A percentile compares a stretch with the other conserved stretches of the same genome.
These are phyloP conservation scores for Vanilla planifolia DNA, from an alignment of 106 monocot species.

Conservation along the genomic window DNA sequence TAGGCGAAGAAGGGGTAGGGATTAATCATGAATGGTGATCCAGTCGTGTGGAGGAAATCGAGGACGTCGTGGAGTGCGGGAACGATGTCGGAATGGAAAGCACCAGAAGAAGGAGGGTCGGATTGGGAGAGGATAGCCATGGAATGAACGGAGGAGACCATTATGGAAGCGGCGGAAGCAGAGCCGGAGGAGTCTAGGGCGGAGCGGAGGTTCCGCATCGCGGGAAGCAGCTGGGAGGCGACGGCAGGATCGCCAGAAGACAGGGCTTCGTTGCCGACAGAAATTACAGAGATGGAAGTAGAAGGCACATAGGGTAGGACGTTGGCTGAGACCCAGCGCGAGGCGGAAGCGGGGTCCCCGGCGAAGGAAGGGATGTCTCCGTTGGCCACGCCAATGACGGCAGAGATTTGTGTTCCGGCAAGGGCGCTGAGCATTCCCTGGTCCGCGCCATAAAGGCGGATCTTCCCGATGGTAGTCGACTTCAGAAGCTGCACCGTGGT, in stretches of 20 bases:
- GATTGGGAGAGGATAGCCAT: constrained; percentile 60
- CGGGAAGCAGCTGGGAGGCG: constrained; percentile 51
- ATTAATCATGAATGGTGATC: constrained; percentile 71
- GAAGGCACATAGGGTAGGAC: constrained; percentile 58
- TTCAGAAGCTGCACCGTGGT: constrained; percentile 50
- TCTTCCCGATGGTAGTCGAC: constrained; percentile 53
- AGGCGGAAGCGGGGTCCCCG: constrained; percentile 43
- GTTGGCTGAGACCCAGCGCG: constrained; percentile 46
- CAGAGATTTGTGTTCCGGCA: constrained; percentile 41
- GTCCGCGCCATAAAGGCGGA: constrained; percentile 68
- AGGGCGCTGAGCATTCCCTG: constrained; percentile 42
- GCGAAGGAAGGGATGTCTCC: constrained; percentile 53
- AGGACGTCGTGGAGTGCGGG: constrained; percentile 23
- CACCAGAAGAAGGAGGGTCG: constrained; percentile 62
- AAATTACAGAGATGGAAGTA: constrained; percentile 39
- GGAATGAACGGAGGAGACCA: constrained; percentile 57
- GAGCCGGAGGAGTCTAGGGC: constrained; percentile 30
- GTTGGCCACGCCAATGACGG: constrained; percentile 56
- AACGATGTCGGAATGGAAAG: constrained; percentile 33
- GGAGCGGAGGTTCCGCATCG: constrained; percentile 55
- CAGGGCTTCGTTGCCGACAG: constrained; percentile 70
- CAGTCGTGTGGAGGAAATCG: constrained; percentile 36
- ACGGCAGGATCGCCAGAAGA: constrained; percentile 28
- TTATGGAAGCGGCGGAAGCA: constrained; percentile 22
- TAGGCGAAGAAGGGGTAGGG: constrained; percentile 83